A percentile compares a stretch with the other conserved stretches of the same genome.
These are phyloP conservation scores for Aspergillus eucalypticola DNA, from an alignment of 2,329 filamentous ascomycete genomes.

Conservation along the genomic window DNA sequence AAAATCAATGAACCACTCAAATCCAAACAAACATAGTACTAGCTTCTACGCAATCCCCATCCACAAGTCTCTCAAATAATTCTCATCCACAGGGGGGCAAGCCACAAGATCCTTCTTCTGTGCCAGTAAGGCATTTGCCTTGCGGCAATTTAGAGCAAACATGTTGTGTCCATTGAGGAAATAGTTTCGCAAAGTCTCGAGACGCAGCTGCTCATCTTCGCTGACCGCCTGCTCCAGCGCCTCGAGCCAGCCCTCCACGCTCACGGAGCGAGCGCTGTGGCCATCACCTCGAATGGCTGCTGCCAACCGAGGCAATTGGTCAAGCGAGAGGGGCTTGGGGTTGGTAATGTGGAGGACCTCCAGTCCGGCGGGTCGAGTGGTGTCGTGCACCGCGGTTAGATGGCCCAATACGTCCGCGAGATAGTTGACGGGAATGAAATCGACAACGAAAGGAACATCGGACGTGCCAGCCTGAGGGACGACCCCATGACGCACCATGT, in stretches of 20 bases:
- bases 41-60: background rate
- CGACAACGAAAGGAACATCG: background rate
- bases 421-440: slow-evolving; percentile 6
- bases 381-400: background rate
- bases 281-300: background rate
- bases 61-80: background rate
- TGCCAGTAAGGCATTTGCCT: background rate
- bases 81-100: background rate
- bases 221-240: background rate
- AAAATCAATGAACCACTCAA: too few relatives aligned
- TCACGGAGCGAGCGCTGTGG: background rate
- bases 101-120: background rate
- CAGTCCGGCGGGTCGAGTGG: background rate
- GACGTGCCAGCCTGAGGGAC: background rate
- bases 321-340: background rate
- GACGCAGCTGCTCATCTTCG: background rate
- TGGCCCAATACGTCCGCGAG: background rate
- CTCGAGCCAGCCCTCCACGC: background rate
- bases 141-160: background rate
- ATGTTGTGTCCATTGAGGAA: slow-evolving; percentile 1
- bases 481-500: background rate
- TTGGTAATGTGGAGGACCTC: background rate
- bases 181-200: background rate
- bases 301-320: background rate
- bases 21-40: background rate